Evolutionary conservation across 345 rosid genomes (phyloP).

Genomic region (Fremontodendron californicum): DNA sequence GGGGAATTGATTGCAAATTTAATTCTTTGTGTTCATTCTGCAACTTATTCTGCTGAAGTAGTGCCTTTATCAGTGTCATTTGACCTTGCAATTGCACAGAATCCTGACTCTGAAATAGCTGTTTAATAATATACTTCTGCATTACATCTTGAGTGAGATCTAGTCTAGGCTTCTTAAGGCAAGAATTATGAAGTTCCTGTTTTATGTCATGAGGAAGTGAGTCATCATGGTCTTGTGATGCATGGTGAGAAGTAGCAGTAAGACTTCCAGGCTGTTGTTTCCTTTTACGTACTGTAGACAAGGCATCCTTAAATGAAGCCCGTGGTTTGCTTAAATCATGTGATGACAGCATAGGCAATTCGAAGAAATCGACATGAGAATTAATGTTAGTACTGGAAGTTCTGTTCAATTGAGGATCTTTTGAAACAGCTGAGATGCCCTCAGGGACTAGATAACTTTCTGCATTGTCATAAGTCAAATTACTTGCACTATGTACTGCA

Average conservation of each 20-base stretch:
- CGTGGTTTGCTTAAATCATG: constrained; percentile 64
- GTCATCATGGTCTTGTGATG: constrained; percentile 55
- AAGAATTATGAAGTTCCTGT: constrained; percentile 60
- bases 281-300: constrained; percentile 57
- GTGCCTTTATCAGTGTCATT: constrained; percentile 57
- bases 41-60: constrained; percentile 44
- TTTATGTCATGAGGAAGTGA: constrained; percentile 40
- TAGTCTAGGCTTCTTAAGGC: constrained; percentile 66
- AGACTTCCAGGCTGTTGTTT: constrained; percentile 58
- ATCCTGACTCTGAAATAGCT: constrained; percentile 76
- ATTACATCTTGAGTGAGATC: constrained; percentile 83
- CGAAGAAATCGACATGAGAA: constrained; percentile 83
- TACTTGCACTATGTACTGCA: background rate
- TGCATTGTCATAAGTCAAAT: background rate
- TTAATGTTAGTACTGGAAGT: constrained; percentile 85
- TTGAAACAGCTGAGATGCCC: constrained; percentile 61
- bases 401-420: constrained; percentile 81
- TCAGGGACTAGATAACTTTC: background rate
- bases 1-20: constrained; percentile 72
- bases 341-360: constrained; percentile 23
- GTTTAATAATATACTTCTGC: constrained; percentile 72
- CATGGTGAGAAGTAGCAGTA: constrained; percentile 56
- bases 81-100: constrained; percentile 65
- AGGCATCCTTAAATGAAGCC: constrained; percentile 72
- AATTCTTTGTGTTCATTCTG: constrained; percentile 36